phyloP scores from a whole-genome alignment of 2,329 filamentous ascomycete species.

The Colletotrichum theobromicola region DNA sequence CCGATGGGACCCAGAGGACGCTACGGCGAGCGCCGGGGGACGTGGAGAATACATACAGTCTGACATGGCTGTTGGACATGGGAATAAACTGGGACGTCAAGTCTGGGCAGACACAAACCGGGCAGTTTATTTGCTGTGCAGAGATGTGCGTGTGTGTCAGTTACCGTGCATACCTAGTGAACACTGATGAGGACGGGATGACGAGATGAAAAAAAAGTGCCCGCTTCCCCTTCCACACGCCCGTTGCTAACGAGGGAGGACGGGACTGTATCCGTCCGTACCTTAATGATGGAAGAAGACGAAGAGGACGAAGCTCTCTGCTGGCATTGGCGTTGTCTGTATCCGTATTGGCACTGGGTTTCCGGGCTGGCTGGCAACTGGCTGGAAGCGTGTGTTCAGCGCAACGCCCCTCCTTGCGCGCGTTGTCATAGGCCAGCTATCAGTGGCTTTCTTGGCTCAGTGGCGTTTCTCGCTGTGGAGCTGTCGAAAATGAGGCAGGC shows the following conservation, averaged over 20 bases:
- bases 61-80: background rate
- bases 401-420: background rate
- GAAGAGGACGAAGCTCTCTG: background rate
- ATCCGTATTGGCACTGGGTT: background rate
- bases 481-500: background rate
- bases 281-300: background rate
- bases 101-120: background rate
- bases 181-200: background rate
- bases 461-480: background rate
- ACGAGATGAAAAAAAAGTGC: background rate
- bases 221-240: background rate
- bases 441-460: constrained; percentile 1
- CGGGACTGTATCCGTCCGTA: no score
- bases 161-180: background rate
- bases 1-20: background rate
- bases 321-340: background rate
- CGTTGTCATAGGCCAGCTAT: background rate
- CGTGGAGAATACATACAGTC: background rate
- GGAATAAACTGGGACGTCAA: background rate
- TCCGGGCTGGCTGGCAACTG: background rate
- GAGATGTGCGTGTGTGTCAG: background rate
- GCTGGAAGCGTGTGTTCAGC: background rate
- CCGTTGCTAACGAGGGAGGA: background rate
- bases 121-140: background rate
- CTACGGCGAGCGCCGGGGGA: background rate